Evolutionary conservation across 495 filamentous ascomycete genomes (phyloP), one percentile per base, ranked within the genome.

Genomic region (Penicillium daleae): DNA sequence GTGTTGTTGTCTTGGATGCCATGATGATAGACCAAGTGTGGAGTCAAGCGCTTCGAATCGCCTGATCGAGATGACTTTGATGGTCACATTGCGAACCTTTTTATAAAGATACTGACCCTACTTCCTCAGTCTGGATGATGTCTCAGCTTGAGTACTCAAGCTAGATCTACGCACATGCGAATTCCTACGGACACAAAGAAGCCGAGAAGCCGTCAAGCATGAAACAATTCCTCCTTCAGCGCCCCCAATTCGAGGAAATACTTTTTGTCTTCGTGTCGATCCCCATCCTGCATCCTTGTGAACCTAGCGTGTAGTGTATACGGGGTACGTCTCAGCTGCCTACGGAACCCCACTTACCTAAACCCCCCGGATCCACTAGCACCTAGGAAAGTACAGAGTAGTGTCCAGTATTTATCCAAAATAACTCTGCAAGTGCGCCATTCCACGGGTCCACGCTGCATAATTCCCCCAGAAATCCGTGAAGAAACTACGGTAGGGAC

Each of bases 221-320:
- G 44, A 64, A 67, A 67, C 46, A n/a, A n/a, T 46, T 54, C 21
- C 9, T 22, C 6, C 21, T 24, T 27, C 6, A 29, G 35, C 17
- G 29, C 57, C 44, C n/a, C 31, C 44, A 17, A 67, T 67, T 67
- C 65, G 65, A 64, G 65, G 65, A 64, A 60, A 66, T 60, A 64
- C 29, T 60, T 56, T 59, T 21, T 40, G 15, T 6, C 2, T 31
- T 13, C 8, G 15, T 7, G 54, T 31, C 31, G 21, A 40, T 61
- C 61, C 27, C 46, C 24, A 19, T 27, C 19, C 42, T 46, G 3
- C 42, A 19, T 37, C 27, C 37, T 40, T 12, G 48, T 51, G 24
- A 12, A 21, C 6, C 39, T 6, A 42, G 17, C 5, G n/a, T n/a
- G n/a, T n/a, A 44, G n/a, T 6, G 39, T n/a, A 10, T 21, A 44